Evolutionary conservation across 2,329 filamentous ascomycete genomes (phyloP).

Genomic region (Sporothrix pallida): DNA sequence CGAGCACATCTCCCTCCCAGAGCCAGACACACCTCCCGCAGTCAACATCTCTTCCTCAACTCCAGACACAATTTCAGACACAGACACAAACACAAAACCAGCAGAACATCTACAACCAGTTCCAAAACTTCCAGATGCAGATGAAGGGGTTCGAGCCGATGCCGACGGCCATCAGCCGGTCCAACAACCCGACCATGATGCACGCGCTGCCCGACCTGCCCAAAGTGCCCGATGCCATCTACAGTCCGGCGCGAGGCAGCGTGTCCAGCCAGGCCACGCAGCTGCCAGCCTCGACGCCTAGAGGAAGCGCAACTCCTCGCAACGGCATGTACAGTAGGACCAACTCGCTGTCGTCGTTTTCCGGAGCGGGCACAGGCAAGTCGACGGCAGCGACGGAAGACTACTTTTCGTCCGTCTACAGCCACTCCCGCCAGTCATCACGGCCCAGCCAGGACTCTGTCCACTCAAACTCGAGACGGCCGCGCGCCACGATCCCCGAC

Average conservation of each 20-base stretch:
- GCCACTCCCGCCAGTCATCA: conserved; percentile 40
- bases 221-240: conserved; percentile 75
- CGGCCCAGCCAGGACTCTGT: conserved; percentile 32
- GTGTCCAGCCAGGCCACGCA: conserved; percentile 68
- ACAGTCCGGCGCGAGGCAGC: conserved; percentile 76
- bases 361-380: conserved; percentile 35
- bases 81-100: conserved; percentile 26
- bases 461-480: conserved; percentile 48
- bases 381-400: conserved; percentile 42
- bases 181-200: conserved; percentile 31
- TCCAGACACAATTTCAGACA: conserved; percentile 35
- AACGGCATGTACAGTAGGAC: conserved; percentile 68
- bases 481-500: conserved; percentile 57
- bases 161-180: not conserved
- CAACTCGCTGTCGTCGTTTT: conserved; percentile 56
- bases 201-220: conserved; percentile 61
- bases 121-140: conserved; percentile 32
- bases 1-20: conserved; percentile 21
- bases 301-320: conserved; percentile 68
- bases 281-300: conserved; percentile 67
- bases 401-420: conserved; percentile 41
- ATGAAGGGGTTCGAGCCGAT: conserved; percentile 28
- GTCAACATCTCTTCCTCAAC: conserved; percentile 7
- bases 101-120: conserved; percentile 27
- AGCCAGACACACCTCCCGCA: conserved; percentile 5